Percentiles rank a stretch among this genome's conserved stretches.
phyloP scores from a whole-genome alignment of 805 yeast species.

The Candida pini region DNA sequence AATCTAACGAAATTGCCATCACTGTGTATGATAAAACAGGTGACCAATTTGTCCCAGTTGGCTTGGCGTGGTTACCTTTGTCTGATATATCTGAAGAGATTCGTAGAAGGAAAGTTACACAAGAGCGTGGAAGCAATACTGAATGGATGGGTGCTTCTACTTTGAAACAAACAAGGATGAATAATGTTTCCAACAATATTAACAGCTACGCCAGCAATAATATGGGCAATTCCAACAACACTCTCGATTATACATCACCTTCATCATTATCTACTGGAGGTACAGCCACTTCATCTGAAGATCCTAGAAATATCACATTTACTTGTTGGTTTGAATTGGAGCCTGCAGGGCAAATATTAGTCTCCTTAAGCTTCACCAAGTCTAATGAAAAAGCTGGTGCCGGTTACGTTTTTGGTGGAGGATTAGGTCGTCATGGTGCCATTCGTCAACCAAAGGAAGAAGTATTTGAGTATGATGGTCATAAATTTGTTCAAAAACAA shows the following conservation, averaged over 20 bases:
- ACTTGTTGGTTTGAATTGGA: constrained; percentile 88
- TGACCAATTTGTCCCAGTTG: constrained; percentile 73
- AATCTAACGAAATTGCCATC: constrained; percentile 87
- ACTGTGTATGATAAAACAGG: constrained; percentile 79
- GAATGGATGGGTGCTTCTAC: constrained; percentile 79
- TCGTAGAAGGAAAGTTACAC: constrained; percentile 80
- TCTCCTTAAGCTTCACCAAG: constrained; percentile 77
- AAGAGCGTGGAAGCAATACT: constrained; percentile 64
- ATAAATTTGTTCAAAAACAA: constrained; percentile 91
- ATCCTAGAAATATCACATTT: constrained; percentile 35
- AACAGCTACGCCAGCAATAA: neutral
- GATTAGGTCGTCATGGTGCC: constrained; percentile 95
- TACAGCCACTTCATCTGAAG: constrained; percentile 8
- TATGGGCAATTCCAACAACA: no score
- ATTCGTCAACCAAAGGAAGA: constrained; percentile 89
- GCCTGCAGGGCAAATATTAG: constrained; percentile 86
- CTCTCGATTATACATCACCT: neutral
- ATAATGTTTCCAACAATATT: constrained; percentile 3
- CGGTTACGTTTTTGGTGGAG: constrained; percentile 48
- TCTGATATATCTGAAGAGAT: constrained; percentile 93
- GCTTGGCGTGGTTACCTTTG: constrained; percentile 83
- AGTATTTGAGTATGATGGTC: constrained; percentile 93
- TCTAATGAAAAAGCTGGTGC: constrained; percentile 37
- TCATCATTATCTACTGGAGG: constrained; percentile 10
- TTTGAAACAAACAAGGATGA: constrained; percentile 26